Evolutionary conservation across 306 rosid genomes (phyloP), one percentile per base, ranked within the genome.

Genomic region (Prunus kanzakura): DNA sequence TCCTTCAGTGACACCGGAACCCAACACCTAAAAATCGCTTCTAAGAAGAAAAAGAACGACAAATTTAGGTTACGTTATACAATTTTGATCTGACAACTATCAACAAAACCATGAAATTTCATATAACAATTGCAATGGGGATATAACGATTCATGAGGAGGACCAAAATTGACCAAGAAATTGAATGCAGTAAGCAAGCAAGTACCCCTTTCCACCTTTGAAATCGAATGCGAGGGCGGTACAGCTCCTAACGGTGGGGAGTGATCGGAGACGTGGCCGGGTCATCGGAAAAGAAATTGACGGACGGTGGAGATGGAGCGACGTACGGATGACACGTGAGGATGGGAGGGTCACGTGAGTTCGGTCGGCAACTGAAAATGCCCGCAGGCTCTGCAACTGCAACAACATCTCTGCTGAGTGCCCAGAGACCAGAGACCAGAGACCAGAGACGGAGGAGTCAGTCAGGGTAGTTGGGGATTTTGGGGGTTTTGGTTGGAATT

Each of bases 191-290:
- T 47, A 56, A 65, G 69, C 43, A 38, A 38, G 43, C 18, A 69
- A 72, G 75, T 86, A 93, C 97, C 96, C 90, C 80, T 89, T 84
- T 23, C 92, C 86, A 5, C 73, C 83, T 30, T 69, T 73, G 82
- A 82, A n/a, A 64, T 87, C 96, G 67, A 71, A 35, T 22, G 88
- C 23, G 13, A 67, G 20, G 29, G 82, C 73, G 51, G 35, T 43
- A 58, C 67, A 82, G 77, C 76, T 80, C 71, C 79, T 77, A 41
- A 57, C 46, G 11, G 80, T 76, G 9, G 79, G 66, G 71, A 76
- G 22, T 69, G 84, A 76, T 32, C 86, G 92, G 82, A 82, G 85
- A 5, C 55, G 70, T 15, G 72, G 82, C 19, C 72, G 83, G 27
- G 66, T 29, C 50, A 69, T 43, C 12, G 76, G 81, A n/a, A 72